Conservation (phyloP, 257 asterid genomes). For the Asclepias syriaca region DNA sequence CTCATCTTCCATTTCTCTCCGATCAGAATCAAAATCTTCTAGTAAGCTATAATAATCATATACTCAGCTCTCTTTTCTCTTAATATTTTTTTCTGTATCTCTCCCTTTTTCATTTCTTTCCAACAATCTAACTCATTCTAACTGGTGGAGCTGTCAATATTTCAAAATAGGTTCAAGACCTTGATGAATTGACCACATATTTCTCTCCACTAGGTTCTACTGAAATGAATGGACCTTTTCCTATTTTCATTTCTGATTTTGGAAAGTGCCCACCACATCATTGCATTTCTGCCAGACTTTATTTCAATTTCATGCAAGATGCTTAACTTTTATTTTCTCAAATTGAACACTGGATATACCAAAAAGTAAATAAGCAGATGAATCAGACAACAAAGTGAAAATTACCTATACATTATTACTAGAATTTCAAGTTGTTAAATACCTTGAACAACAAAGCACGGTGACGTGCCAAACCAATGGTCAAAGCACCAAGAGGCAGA, state of each 20-base stretch:
- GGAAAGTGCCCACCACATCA: background rate
- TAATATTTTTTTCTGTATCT: background rate
- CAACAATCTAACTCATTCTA: background rate
- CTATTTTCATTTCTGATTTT: background rate
- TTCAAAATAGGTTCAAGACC: background rate
- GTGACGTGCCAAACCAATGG: slow-evolving; percentile 90
- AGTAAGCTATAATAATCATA: background rate
- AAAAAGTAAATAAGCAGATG: background rate
- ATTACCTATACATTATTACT: background rate
- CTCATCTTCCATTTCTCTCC: background rate
- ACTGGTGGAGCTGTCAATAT: background rate
- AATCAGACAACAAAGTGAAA: background rate
- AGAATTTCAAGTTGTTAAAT: slow-evolving; percentile 11
- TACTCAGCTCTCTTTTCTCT: background rate
- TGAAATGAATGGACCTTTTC: background rate
- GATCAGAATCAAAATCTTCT: background rate
- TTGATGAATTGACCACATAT: background rate
- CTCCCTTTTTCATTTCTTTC: background rate
- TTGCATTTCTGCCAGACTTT: background rate
- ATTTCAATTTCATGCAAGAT: background rate
- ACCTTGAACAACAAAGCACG: slow-evolving; percentile 98
- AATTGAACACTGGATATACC: background rate
- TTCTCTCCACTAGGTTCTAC: background rate
- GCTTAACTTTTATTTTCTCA: background rate
- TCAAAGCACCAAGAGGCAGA: slow-evolving; percentile 88